Conservation (phyloP, 768 basidiomycete species). For the Saitozyma podzolica region DNA sequence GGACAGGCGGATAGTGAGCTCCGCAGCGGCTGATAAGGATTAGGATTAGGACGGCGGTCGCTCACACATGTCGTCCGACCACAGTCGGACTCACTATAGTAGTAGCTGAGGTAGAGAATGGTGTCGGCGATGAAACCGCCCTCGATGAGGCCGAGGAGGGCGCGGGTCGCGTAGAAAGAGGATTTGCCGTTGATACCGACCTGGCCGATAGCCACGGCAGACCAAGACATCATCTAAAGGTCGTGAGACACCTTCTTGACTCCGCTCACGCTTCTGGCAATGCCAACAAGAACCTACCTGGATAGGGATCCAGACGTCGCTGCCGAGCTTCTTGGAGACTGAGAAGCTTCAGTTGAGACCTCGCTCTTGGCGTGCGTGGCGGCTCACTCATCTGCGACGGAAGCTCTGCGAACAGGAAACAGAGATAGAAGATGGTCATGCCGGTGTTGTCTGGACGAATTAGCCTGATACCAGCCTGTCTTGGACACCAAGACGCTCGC, state of each 20-base stretch:
- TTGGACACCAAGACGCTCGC: background rate
- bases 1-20: conserved; percentile 33
- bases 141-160: conserved; percentile 25
- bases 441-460: conserved; percentile 18
- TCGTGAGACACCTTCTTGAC: too few species aligned
- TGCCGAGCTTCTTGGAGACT: conserved; percentile 32
- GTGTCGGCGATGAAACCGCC: conserved; percentile 33
- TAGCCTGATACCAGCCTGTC: background rate
- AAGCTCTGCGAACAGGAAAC: conserved; percentile 7
- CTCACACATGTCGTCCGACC: too few species aligned
- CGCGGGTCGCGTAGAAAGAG: conserved; percentile 22
- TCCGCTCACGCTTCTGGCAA: too few species aligned
- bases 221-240: conserved; percentile 31
- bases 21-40: conserved; percentile 7
- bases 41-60: too few species aligned
- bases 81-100: conserved; percentile 11
- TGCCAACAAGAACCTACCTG: background rate
- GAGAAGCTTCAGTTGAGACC: background rate
- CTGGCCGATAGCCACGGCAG: conserved; percentile 23
- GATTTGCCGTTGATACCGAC: conserved; percentile 12
- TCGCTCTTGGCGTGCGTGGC: conserved; percentile 19
- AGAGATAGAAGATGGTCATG: conserved; percentile 32
- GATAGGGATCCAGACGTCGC: conserved; percentile 38
- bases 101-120: conserved; percentile 37
- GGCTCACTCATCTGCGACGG: conserved; percentile 22